A percentile compares a stretch with the other conserved stretches of the same genome.
These are phyloP conservation scores for Dispira simplex DNA, from an alignment of 192 early-diverging fungal species.

Conservation along the genomic window DNA sequence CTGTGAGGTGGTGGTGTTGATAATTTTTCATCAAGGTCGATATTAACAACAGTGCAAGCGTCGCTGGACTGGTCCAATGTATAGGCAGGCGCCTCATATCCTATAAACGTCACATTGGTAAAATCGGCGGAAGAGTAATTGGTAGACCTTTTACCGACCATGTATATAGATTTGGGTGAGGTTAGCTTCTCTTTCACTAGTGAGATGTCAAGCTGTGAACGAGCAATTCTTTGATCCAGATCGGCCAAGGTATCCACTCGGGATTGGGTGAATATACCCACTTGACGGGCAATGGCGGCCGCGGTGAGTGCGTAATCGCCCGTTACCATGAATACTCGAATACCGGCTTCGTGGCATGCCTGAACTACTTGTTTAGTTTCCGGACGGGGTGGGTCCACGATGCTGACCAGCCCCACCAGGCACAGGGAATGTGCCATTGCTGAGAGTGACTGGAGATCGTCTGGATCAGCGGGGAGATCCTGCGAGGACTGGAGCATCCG, in stretches of 20 bases:
- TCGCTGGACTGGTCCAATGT: not conserved
- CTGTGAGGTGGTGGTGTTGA: not conserved
- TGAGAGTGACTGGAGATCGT: conserved; percentile 18
- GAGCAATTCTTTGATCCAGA: not conserved
- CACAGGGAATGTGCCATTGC: conserved; percentile 30
- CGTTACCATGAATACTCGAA: conserved; percentile 75
- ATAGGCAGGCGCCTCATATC: too few species aligned
- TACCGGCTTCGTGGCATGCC: conserved; percentile 39
- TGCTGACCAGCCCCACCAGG: conserved; percentile 56
- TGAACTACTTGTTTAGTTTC: conserved; percentile 48
- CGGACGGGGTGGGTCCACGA: conserved; percentile 71
- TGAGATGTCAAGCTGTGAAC: not conserved
- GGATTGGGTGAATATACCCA: conserved; percentile 48
- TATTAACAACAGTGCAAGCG: too few species aligned
- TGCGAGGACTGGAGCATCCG: conserved; percentile 13
- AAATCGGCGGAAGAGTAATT: not conserved
- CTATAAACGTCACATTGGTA: not conserved
- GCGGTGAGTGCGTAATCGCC: conserved; percentile 71
- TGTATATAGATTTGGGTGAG: not conserved
- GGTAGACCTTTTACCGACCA: not conserved
- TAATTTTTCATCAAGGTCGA: too few species aligned
- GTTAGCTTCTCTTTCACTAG: not conserved
- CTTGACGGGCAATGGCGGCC: conserved; percentile 55
- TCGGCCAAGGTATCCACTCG: conserved; percentile 22
- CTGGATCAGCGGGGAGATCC: conserved; percentile 14